phyloP scores from a whole-genome alignment of 768 basidiomycete genomes.

The Phlebiopsis gigantea region DNA sequence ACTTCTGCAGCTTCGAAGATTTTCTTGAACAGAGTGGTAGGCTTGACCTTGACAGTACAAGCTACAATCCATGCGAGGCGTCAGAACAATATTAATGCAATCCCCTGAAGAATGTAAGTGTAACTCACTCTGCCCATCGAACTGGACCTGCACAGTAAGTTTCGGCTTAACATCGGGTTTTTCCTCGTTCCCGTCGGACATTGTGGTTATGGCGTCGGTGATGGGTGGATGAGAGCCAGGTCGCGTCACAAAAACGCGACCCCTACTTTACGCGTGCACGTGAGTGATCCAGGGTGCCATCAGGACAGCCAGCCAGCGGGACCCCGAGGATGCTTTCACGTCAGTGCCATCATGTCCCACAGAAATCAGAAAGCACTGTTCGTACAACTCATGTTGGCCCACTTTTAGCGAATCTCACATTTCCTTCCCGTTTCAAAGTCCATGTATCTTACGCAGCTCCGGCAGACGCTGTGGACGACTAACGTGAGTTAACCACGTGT shows the following conservation, averaged over 20 bases:
- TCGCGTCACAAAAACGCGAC: slow-evolving; percentile 8
- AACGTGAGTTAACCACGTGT: too few species aligned
- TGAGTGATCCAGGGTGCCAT: not conserved
- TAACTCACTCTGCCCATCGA: slow-evolving; percentile 1
- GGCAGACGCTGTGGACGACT: too few species aligned
- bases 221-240: not conserved
- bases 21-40: slow-evolving; percentile 7
- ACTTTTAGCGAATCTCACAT: too few species aligned
- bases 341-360: not conserved
- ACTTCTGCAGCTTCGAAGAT: slow-evolving; percentile 9
- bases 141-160: not conserved
- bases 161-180: slow-evolving; percentile 6
- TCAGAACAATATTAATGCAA: not conserved
- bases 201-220: not conserved
- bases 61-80: not conserved
- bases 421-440: too few species aligned
- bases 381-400: too few species aligned
- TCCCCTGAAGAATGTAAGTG: not conserved
- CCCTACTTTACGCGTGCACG: slow-evolving; percentile 3
- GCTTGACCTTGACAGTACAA: slow-evolving; percentile 2
- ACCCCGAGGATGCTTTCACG: not conserved
- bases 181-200: slow-evolving; percentile 1
- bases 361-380: too few species aligned
- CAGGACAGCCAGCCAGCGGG: not conserved
- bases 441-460: too few species aligned